phyloP scores from a whole-genome alignment of 768 basidiomycete species.

The Pleurotus tuber-regium region DNA sequence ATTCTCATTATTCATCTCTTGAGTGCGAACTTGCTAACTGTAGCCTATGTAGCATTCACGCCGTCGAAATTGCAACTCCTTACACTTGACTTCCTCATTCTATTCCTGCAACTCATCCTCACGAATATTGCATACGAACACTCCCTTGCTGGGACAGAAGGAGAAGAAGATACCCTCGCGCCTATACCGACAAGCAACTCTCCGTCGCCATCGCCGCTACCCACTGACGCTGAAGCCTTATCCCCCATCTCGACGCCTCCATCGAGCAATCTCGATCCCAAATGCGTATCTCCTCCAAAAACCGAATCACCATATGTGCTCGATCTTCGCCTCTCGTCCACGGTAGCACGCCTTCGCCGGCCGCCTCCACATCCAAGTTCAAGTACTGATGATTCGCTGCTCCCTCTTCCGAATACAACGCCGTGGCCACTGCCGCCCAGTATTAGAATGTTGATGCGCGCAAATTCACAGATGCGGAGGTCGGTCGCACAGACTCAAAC shows the following conservation, averaged over 20 bases:
- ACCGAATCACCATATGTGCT: conserved; percentile 48
- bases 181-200: no score
- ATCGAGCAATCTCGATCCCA: conserved; percentile 16
- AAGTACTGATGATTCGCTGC: conserved; percentile 27
- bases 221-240: neutral
- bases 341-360: conserved; percentile 56
- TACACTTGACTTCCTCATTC: conserved; percentile 63
- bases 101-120: conserved; percentile 64
- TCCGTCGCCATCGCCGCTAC: conserved; percentile 19
- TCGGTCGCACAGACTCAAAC: conserved; percentile 4
- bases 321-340: conserved; percentile 55
- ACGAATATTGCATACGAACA: conserved; percentile 69
- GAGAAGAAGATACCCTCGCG: conserved; percentile 34
- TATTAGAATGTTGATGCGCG: conserved; percentile 50
- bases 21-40: conserved; percentile 1
- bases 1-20: conserved; percentile 13
- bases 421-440: conserved; percentile 48
- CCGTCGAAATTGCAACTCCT: conserved; percentile 70
- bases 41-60: conserved; percentile 37
- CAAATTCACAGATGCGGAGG: conserved; percentile 38
- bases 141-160: conserved; percentile 35
- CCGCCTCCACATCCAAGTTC: conserved; percentile 41
- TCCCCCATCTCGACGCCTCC: conserved; percentile 24
- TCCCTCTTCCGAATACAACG: conserved; percentile 63
- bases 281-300: conserved; percentile 7